phyloP scores from a whole-genome alignment of 202 grass and related monocot species.

The Panicum virgatum region DNA sequence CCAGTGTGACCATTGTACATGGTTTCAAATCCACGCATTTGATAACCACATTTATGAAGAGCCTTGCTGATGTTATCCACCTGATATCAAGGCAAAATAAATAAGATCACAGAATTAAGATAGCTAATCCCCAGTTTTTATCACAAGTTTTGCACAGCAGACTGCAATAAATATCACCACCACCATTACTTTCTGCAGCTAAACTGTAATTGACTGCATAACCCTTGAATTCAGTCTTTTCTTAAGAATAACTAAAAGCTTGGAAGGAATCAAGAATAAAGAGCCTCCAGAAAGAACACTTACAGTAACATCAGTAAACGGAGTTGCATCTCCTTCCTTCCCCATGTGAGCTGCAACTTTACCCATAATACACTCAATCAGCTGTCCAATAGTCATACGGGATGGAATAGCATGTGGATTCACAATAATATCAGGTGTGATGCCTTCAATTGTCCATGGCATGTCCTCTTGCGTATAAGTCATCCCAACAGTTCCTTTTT shows the following conservation, averaged over 20 bases:
- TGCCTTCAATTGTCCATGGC: conserved; percentile 99
- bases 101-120: neutral
- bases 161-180: neutral
- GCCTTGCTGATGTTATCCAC: conserved; percentile 95
- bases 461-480: conserved; percentile 99
- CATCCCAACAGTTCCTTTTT: conserved; percentile 99
- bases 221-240: neutral
- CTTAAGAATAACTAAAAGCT: neutral
- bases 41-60: conserved; percentile 95
- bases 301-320: conserved; percentile 99
- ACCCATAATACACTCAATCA: conserved; percentile 99
- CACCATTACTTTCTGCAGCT: neutral
- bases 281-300: conserved; percentile 36
- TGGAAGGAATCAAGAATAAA: neutral
- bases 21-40: conserved; percentile 98
- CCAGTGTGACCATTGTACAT: conserved; percentile 99
- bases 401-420: conserved; percentile 99
- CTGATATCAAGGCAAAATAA: conserved; percentile 38
- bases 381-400: conserved; percentile 98
- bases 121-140: conserved; percentile 19
- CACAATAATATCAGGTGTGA: conserved; percentile 98
- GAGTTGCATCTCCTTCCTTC: conserved; percentile 93
- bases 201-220: neutral
- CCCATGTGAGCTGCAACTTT: conserved; percentile 99
- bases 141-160: neutral